These are phyloP conservation scores for Myriosclerotinia duriaeana DNA, from an alignment of 2,329 filamentous ascomycete species.

Conservation along the genomic window DNA sequence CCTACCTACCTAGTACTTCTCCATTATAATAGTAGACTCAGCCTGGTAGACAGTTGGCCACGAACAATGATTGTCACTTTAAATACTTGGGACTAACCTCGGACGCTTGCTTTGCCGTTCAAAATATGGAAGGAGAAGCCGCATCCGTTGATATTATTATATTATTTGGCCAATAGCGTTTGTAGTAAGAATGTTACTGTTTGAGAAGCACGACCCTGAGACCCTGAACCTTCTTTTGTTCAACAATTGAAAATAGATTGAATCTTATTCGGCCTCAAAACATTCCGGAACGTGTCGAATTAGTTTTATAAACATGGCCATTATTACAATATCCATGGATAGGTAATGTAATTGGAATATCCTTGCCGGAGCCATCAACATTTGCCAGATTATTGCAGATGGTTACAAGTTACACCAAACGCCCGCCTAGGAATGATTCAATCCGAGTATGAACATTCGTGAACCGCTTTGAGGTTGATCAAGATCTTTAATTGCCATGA, in stretches of 20 bases:
- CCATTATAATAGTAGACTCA: not conserved
- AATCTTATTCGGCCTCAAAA: not conserved
- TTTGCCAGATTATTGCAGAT: not conserved
- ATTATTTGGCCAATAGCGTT: not conserved
- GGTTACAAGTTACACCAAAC: not conserved
- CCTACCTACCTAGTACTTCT: too few species aligned
- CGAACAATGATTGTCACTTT: not conserved
- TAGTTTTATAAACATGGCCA: not conserved
- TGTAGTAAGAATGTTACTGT: not conserved
- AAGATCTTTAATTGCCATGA: not conserved
- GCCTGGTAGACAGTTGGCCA: not conserved
- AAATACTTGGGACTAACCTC: constrained; percentile 7
- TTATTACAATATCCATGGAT: too few species aligned
- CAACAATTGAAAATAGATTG: not conserved
- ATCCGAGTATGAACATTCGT: not conserved
- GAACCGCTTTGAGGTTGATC: not conserved
- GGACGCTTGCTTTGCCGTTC: constrained; percentile 16
- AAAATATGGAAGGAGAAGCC: constrained; percentile 10
- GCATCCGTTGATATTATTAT: not conserved
- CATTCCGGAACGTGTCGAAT: not conserved
- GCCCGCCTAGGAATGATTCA: not conserved
- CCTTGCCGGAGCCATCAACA: not conserved
- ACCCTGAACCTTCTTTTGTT: not conserved
- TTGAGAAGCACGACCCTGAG: not conserved
- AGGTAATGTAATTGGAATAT: not conserved